These are phyloP conservation scores for Apiospora phragmitis DNA, from an alignment of 2,329 filamentous ascomycete genomes.

Conservation along the genomic window DNA sequence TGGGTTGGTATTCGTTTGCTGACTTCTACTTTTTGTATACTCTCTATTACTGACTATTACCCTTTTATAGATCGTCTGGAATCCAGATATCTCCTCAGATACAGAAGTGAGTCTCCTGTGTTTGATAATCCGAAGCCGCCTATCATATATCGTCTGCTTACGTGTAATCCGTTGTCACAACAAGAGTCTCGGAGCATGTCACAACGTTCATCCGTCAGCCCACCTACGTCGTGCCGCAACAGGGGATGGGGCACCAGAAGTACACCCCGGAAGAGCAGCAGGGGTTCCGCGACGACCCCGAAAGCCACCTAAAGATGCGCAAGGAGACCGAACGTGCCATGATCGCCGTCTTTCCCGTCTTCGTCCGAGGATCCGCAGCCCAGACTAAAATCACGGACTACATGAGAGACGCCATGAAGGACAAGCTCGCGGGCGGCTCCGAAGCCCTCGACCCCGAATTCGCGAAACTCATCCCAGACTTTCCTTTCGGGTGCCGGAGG, in stretches of 20 bases:
- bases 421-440: constrained; percentile 43
- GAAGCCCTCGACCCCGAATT: constrained; percentile 33
- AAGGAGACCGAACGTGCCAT: constrained; percentile 44
- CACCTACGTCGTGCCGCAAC: constrained; percentile 26
- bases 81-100: background rate
- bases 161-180: background rate
- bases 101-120: background rate
- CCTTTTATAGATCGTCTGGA: background rate
- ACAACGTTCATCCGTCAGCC: background rate
- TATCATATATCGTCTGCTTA: background rate
- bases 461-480: constrained; percentile 37
- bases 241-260: constrained; percentile 40
- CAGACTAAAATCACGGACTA: background rate
- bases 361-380: constrained; percentile 40
- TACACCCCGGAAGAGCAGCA: constrained; percentile 40
- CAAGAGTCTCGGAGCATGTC: background rate
- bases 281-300: constrained; percentile 40
- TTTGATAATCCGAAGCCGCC: background rate
- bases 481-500: constrained; percentile 28
- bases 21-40: background rate
- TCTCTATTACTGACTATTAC: background rate
- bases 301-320: constrained; percentile 41
- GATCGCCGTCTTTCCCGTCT: constrained; percentile 43
- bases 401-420: constrained; percentile 35
- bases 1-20: background rate